phyloP scores from a whole-genome alignment of 2,329 filamentous ascomycete species.

The Colletotrichum destructivum region DNA sequence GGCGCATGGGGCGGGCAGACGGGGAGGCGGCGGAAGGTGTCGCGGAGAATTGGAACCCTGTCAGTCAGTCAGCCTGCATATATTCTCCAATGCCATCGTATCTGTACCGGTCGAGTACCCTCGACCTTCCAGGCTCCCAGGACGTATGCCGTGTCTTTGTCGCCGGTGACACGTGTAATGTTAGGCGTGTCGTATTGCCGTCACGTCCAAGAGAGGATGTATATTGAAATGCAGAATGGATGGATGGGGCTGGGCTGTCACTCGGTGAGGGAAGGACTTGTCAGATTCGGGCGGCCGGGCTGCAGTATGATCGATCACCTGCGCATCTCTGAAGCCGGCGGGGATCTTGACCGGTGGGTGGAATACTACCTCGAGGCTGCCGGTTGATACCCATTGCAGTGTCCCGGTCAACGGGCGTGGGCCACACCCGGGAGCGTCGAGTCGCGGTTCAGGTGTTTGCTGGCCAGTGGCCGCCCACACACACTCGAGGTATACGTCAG shows the following conservation, averaged over 20 bases:
- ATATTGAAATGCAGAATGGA: background rate
- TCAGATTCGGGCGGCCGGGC: conserved; percentile 30
- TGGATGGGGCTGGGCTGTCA: background rate
- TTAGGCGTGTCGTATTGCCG: background rate
- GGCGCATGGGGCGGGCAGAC: background rate
- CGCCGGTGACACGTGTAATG: background rate
- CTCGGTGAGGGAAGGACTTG: conserved; percentile 30
- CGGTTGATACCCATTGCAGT: conserved; percentile 30
- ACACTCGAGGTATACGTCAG: background rate
- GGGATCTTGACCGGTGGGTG: conserved; percentile 38
- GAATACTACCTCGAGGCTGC: conserved; percentile 26
- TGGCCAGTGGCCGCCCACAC: background rate
- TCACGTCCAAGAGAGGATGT: background rate
- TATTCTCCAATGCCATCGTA: background rate
- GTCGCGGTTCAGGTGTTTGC: conserved; percentile 3
- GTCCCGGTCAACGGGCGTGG: conserved; percentile 34
- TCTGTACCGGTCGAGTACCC: background rate
- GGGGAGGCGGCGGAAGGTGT: conserved; percentile 17
- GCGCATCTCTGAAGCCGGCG: conserved; percentile 32
- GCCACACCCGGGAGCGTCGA: conserved; percentile 14
- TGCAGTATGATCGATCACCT: conserved; percentile 39
- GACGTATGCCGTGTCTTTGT: background rate
- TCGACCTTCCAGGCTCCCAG: background rate
- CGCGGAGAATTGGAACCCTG: conserved; percentile 40
- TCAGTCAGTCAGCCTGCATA: background rate